Conservation (phyloP, 2,329 filamentous ascomycete genomes). For the Rhinocladiella similis region DNA sequence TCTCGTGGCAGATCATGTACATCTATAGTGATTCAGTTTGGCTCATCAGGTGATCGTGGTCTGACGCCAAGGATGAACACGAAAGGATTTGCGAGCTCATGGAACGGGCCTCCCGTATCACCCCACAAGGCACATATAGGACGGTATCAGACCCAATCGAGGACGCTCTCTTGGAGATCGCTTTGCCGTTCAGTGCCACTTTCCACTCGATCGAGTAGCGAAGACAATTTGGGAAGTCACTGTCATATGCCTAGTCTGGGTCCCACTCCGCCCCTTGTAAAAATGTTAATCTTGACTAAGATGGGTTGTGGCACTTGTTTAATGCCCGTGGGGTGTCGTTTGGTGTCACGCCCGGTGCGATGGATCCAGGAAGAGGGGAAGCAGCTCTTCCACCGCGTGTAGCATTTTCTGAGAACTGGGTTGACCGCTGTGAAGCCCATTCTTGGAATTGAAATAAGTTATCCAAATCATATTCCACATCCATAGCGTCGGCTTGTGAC, state of each 20-base stretch:
- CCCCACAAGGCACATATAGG: too few relatives aligned
- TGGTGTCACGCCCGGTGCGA: constrained; percentile 3
- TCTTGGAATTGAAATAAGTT: constrained; percentile 8
- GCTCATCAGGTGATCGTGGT: too few relatives aligned
- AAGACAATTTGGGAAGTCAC: constrained; percentile 1
- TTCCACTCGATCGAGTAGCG: constrained; percentile 14
- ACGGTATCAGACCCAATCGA: too few relatives aligned
- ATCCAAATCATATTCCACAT: constrained; percentile 3
- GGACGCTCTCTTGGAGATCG: constrained; percentile 6
- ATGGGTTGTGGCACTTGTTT: constrained; percentile 5
- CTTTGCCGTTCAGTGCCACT: constrained; percentile 6
- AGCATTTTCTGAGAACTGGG: not conserved
- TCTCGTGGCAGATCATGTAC: too few relatives aligned
- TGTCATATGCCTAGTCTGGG: constrained; percentile 1
- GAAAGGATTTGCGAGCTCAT: too few relatives aligned
- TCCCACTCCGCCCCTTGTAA: constrained; percentile 10
- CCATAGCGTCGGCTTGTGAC: constrained; percentile 7
- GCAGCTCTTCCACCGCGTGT: not conserved
- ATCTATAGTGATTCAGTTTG: too few relatives aligned
- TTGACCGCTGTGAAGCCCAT: constrained; percentile 2
- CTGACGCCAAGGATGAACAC: too few relatives aligned
- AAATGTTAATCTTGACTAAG: constrained; percentile 1
- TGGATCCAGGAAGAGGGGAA: constrained; percentile 3
- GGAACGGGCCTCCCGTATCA: too few relatives aligned
- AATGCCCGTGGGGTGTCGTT: constrained; percentile 1